Evolutionary conservation across 352 stramenopile genomes (phyloP), one percentile per base, ranked within the genome.

Genomic region (Thalassiosira pacifica): DNA sequence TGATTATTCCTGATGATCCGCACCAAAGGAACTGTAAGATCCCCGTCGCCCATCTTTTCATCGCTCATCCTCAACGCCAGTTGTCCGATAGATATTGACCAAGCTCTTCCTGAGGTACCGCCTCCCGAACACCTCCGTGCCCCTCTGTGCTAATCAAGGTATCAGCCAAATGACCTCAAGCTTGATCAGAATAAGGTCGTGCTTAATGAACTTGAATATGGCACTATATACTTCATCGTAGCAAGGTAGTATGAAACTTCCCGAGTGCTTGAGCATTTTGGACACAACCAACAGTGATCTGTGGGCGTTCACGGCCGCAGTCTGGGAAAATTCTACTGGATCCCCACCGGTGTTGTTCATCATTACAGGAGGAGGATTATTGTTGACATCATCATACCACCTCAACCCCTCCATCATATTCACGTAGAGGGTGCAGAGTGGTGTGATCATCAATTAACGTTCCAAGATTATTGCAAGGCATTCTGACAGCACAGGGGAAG

Each of bases 211-310:
- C 9, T 94, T 90, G 53, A 99, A 79, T 1, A 99, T 96, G 5
- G 96, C 98, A 59, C 97, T 92, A 69, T 97, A 99, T 0, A 98
- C 93, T 93, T 99, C 97, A 69, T 97, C 96, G 85, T 98, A 99
- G 5, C 98, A 94, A 8, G 98, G 97, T 34, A 99, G 90, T 94
- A 99, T 98, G 85, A 99, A 99, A n/a, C 94, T 90, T 10, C 97
- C 94, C 3, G 97, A 98, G 83, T 98, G 96, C 10, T 97, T 92
- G 32, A 99, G 91, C 74, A 99, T 94, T 68, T 98, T 96, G 31
- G 95, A 94, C 26, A 99, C 96, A 10, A 98, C 96, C 0, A 99
- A 88, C 24, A 99, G 88, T 5, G 97, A 99, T 11, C 98, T 98
- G 83, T 99, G 98, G 0, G 80, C 61, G 40, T 76, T 34, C 16